Conservation (phyloP, 768 basidiomycete genomes). For the Megacollybia marginata region DNA sequence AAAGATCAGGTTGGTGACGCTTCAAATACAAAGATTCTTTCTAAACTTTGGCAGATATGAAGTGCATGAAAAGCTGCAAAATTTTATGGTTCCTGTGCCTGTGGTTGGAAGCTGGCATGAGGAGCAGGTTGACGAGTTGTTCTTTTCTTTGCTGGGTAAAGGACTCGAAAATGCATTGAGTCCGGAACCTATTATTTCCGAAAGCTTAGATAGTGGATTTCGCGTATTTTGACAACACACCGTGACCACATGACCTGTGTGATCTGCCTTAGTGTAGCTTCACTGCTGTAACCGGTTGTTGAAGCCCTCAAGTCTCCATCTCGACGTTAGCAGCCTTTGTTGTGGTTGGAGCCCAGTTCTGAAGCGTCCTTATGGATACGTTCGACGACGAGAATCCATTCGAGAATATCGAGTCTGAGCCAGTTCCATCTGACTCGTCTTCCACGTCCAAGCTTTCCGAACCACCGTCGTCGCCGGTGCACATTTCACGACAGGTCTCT, state of each 20-base stretch:
- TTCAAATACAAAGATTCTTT: background rate
- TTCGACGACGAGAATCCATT: slow-evolving; percentile 68
- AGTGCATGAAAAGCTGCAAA: slow-evolving; percentile 92
- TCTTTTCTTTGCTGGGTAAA: slow-evolving; percentile 78
- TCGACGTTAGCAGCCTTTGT: too few species aligned
- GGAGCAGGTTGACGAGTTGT: slow-evolving; percentile 93
- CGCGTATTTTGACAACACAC: slow-evolving; percentile 42
- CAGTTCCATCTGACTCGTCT: slow-evolving; percentile 41
- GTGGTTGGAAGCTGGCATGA: slow-evolving; percentile 78
- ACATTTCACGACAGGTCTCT: slow-evolving; percentile 37
- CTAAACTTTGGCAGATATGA: slow-evolving; percentile 55
- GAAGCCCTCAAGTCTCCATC: too few species aligned
- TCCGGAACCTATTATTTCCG: background rate
- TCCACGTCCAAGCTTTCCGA: slow-evolving; percentile 52
- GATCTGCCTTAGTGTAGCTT: too few species aligned
- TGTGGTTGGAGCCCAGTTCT: too few species aligned
- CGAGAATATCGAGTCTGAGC: slow-evolving; percentile 38
- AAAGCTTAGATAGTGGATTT: slow-evolving; percentile 34
- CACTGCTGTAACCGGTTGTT: too few species aligned
- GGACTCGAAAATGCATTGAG: slow-evolving; percentile 41
- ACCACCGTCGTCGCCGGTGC: slow-evolving; percentile 48
- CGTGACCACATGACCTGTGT: too few species aligned
- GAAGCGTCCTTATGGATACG: slow-evolving; percentile 25
- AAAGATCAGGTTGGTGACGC: slow-evolving; percentile 63
- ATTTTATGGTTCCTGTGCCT: slow-evolving; percentile 91